Percentiles rank a stretch among this genome's conserved stretches.
Conservation (phyloP, 2,329 filamentous ascomycete species). For the Verticillium tricorpus region DNA sequence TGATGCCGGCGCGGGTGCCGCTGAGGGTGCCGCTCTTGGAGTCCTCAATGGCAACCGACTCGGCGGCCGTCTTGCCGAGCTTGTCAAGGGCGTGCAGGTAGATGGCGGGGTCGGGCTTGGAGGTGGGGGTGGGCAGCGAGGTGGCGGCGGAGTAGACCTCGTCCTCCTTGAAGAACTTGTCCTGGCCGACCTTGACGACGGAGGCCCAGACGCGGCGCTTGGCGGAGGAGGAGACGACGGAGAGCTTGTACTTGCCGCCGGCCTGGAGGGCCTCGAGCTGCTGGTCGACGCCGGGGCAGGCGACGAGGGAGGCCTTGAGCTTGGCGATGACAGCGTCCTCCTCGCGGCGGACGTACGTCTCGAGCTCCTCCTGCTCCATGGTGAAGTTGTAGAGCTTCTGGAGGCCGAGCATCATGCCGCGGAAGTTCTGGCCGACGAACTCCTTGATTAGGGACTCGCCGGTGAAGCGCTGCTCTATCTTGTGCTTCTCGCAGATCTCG, state of each 20-base stretch:
- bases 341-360: constrained; percentile 70
- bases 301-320: constrained; percentile 61
- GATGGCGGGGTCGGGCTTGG: constrained; percentile 87
- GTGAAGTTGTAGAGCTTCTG: constrained; percentile 72
- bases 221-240: constrained; percentile 78
- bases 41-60: constrained; percentile 83
- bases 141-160: constrained; percentile 79
- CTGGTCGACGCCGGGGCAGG: constrained; percentile 64
- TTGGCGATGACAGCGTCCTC: constrained; percentile 81
- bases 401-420: constrained; percentile 78
- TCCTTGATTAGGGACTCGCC: constrained; percentile 74
- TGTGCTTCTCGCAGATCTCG: constrained; percentile 67
- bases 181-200: constrained; percentile 73
- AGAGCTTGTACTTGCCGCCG: constrained; percentile 63
- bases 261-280: constrained; percentile 61
- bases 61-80: constrained; percentile 64
- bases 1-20: constrained; percentile 69
- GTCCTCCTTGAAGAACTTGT: constrained; percentile 72
- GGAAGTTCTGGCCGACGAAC: constrained; percentile 93
- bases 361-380: constrained; percentile 63
- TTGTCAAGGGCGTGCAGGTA: constrained; percentile 74
- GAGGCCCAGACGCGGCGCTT: constrained; percentile 73
- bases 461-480: constrained; percentile 65
- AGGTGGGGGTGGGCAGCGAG: constrained; percentile 72
- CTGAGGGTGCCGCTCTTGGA: constrained; percentile 80